Conservation (phyloP, 306 rosid genomes). For the Arachis hypogaea region DNA sequence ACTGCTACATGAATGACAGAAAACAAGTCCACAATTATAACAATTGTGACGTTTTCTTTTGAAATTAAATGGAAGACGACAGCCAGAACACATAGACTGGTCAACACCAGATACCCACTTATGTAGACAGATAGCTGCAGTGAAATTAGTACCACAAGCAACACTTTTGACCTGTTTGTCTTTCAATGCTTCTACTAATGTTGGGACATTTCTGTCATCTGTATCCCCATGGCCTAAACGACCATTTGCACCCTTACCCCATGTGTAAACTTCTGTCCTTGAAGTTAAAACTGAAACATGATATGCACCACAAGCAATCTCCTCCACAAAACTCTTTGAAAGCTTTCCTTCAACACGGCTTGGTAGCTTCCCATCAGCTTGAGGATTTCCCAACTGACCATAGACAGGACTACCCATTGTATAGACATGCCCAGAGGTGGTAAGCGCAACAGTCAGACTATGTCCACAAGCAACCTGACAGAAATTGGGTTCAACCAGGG, state of each 20-base stretch:
- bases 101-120: constrained; percentile 99
- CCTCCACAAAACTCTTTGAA: constrained; percentile 87
- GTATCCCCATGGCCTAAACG: constrained; percentile 96
- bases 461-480: constrained; percentile 96
- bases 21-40: constrained; percentile 96
- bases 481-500: constrained; percentile 90
- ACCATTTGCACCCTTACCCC: constrained; percentile 99
- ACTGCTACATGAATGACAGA: constrained; percentile 97
- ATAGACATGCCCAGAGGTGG: constrained; percentile 88
- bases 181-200: constrained; percentile 86
- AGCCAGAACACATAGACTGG: constrained; percentile 99
- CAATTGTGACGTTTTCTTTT: constrained; percentile 98
- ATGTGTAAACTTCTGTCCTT: constrained; percentile 93
- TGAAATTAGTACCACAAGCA: constrained; percentile 94
- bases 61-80: constrained; percentile 92
- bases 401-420: constrained; percentile 97
- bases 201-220: constrained; percentile 81
- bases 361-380: constrained; percentile 89
- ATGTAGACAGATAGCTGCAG: constrained; percentile 96
- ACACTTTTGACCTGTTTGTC: constrained; percentile 95
- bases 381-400: constrained; percentile 94
- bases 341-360: constrained; percentile 83
- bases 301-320: constrained; percentile 97
- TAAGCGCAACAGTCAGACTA: constrained; percentile 91
- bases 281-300: constrained; percentile 96